Evolutionary conservation across 148 eudicot species (phyloP).

Genomic region (Silene latifolia): DNA sequence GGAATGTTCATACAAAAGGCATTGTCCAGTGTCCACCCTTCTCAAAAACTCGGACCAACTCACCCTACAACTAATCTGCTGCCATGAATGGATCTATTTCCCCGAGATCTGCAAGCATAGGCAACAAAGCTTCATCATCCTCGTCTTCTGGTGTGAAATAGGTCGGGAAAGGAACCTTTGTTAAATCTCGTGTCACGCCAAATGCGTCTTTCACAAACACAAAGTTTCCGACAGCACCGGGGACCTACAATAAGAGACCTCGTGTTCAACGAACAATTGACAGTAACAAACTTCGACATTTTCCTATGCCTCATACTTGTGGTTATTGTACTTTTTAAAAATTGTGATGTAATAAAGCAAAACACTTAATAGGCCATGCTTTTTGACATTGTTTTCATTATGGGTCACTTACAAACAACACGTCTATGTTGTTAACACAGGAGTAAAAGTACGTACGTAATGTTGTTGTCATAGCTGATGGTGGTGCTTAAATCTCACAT

Average conservation of each 20-base stretch:
- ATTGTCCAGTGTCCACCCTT: neutral
- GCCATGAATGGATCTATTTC: conserved; percentile 95
- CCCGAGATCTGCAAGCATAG: conserved; percentile 81
- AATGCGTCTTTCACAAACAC: conserved; percentile 81
- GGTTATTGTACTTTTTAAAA: no score
- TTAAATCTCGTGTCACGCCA: conserved; percentile 62
- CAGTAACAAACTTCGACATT: neutral
- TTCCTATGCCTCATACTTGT: neutral
- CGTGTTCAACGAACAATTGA: neutral
- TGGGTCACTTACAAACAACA: no score
- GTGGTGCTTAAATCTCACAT: no score
- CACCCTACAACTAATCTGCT: conserved; percentile 37
- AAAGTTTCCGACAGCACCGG: conserved; percentile 85
- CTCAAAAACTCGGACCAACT: neutral
- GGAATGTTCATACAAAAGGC: conserved; percentile 4
- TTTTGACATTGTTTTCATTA: no score
- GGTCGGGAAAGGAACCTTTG: conserved; percentile 84
- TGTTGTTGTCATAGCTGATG: no score
- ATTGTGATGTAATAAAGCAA: no score
- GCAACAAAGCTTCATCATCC: conserved; percentile 44
- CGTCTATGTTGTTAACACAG: no score
- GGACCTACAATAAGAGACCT: conserved; percentile 46
- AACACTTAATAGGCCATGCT: no score
- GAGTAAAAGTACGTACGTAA: no score
- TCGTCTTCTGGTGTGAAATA: conserved; percentile 71